These are phyloP conservation scores for Mycena metata DNA, from an alignment of 768 basidiomycete species.

Conservation along the genomic window DNA sequence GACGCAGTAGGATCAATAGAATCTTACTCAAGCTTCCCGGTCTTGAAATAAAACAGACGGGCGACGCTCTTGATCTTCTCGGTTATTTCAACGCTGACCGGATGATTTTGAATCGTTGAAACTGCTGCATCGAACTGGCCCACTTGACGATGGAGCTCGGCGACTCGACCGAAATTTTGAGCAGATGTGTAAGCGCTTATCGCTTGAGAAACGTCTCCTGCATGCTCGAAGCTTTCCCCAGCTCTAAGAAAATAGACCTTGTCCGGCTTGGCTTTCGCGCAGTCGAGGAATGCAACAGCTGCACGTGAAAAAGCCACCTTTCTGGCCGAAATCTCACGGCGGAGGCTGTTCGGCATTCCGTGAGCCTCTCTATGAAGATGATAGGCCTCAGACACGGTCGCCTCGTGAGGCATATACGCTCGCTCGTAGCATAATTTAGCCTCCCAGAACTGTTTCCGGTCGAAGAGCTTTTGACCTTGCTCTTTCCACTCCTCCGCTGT, in stretches of 20 bases:
- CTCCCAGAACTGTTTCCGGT: constrained; percentile 61
- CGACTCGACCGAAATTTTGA: constrained; percentile 58
- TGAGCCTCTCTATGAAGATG: constrained; percentile 66
- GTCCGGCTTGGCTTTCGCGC: constrained; percentile 47
- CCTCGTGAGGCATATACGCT: constrained; percentile 59
- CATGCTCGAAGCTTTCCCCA: constrained; percentile 61
- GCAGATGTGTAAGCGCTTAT: constrained; percentile 60
- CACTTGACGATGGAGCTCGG: constrained; percentile 59
- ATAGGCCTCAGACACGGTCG: constrained; percentile 64
- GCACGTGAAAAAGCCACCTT: constrained; percentile 57
- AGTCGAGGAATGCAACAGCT: constrained; percentile 63
- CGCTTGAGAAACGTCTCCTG: constrained; percentile 55
- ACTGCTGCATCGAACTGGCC: constrained; percentile 69
- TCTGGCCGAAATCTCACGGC: constrained; percentile 42
- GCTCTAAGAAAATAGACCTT: constrained; percentile 56
- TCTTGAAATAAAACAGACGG: constrained; percentile 34
- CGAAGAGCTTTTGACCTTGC: constrained; percentile 52
- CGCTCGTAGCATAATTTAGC: constrained; percentile 68
- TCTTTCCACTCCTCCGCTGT: constrained; percentile 52
- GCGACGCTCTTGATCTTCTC: constrained; percentile 19
- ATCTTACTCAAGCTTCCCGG: constrained; percentile 45
- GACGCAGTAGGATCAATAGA: not conserved
- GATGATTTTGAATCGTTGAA: constrained; percentile 14
- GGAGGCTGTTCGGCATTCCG: constrained; percentile 42
- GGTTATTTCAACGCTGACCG: constrained; percentile 1